Evolutionary conservation across 176 grass and related monocot genomes (phyloP), one percentile per base, ranked within the genome.

Genomic region (Phoenix roebelenii): DNA sequence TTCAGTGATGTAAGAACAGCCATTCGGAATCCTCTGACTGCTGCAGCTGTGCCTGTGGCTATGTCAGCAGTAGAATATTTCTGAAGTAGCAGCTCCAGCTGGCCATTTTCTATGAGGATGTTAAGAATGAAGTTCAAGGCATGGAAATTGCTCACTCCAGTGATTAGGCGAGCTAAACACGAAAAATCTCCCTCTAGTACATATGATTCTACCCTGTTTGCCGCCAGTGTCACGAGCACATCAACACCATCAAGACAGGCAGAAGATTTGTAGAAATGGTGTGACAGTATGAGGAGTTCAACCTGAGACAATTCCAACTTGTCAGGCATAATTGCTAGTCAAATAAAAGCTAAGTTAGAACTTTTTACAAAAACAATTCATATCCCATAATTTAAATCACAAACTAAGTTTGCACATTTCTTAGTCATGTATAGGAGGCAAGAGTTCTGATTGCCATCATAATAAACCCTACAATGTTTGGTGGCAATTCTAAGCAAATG

Each of bases 71-170:
- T 78, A 50, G 87, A 97, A 51, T 97, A 97, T 50, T 85, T 97
- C 52, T 88, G 80, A 71, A 97, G 87, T 49, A 97, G 78, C 65
- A 97, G 73, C 55, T 88, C 87, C 57, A 97, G 75, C 61, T 90
- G 83, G 0, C 83, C 86, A 85, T 87, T 88, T 57, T 91, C 92
- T 68, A 97, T 87, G 22, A 97, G 87, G 68, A 97, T 97, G 51
- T 83, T 84, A 61, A 97, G 87, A 74, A 97, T 90, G 75, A 97
- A 97, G 78, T 80, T 87, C 72, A 97, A 77, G 49, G 92, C 89
- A 79, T 85, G 80, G 73, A 91, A 97, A 79, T 97, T 97, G 83
- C 74, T 85, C 52, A 90, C 92, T 82, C 92, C 92, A 72, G 92
- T 97, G 59, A 97, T 90, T 51, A 90, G 72, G 23, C 78, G 80